Evolutionary conservation across 2,329 filamentous ascomycete species (phyloP), one percentile per base, ranked within the genome.

Genomic region (Claviceps lovelessii): DNA sequence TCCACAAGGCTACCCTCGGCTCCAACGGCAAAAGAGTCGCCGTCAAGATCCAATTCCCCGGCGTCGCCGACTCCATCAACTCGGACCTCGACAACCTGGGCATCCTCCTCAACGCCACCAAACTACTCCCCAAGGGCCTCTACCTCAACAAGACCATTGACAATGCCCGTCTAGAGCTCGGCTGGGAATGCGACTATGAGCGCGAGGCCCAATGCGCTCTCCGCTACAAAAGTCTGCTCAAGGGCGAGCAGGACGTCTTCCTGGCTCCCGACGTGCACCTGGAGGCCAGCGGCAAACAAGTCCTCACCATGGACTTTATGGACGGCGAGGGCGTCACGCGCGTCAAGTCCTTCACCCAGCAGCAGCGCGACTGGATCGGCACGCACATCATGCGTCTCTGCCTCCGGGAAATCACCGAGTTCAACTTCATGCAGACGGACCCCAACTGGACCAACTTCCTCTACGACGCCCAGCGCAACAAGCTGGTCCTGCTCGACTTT

Each of bases 371-470:
- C 73, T 96, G 90, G 88, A 95, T 98, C 64, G 93, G 93, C 53
- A 93, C 89, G 0, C 88, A 97, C 64, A 88, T 97, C 60, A 79
- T 97, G 53, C 86, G 90, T 4, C 83, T 98, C 11, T 97, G 90
- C 66, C 78, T 97, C 44, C 85, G 90, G 56, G 93, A 97, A 72
- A 91, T 97, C 62, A 85, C 85, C 59, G 89, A 95, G 70, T 97
- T 96, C 79, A 84, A 78, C 57, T 97, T 95, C 73, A 98, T 98
- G 93, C 93, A 98, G 72, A 98, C 93, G 5, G 93, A 98, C 66
- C 93, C 93, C 45, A 98, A 98, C 75, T 98, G 93, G 93, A 97
- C 91, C 39, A 98, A 98, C 70, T 98, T 98, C 69, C 77, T 97
- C 23, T 98, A 89, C 76, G 93, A 97, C 63, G 74, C 82, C 1